Conservation (phyloP, 306 rosid species). For the Trifolium pratense region DNA sequence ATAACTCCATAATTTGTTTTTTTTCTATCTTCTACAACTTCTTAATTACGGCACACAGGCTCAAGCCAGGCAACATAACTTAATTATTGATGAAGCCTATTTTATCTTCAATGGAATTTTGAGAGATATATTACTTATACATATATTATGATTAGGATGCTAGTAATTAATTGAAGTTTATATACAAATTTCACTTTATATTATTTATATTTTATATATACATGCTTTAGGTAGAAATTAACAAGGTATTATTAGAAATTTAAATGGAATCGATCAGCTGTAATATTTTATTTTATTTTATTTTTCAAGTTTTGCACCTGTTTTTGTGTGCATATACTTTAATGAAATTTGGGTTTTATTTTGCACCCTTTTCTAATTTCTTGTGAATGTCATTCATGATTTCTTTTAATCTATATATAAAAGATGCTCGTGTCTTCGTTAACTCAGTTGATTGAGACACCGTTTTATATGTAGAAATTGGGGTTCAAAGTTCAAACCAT, state of each 20-base stretch:
- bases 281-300: not conserved
- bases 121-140: constrained; percentile 31
- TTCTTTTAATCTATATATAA: not conserved
- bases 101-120: not conserved
- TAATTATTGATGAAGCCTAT: constrained; percentile 41
- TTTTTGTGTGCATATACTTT: not conserved
- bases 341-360: not conserved
- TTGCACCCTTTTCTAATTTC: not conserved
- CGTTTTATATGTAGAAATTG: no score
- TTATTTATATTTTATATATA: not conserved
- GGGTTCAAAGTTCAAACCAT: no score
- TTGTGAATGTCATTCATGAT: not conserved
- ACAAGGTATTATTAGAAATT: not conserved
- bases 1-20: constrained; percentile 30
- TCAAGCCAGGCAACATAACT: constrained; percentile 63
- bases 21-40: constrained; percentile 28
- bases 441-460: no score
- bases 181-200: not conserved
- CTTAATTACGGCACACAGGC: constrained; percentile 57
- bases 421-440: not conserved
- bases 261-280: not conserved
- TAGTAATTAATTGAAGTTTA: not conserved
- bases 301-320: not conserved
- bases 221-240: constrained; percentile 4
- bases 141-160: not conserved